phyloP scores from a whole-genome alignment of 768 basidiomycete genomes.

The Hydnomerulius pinastri region DNA sequence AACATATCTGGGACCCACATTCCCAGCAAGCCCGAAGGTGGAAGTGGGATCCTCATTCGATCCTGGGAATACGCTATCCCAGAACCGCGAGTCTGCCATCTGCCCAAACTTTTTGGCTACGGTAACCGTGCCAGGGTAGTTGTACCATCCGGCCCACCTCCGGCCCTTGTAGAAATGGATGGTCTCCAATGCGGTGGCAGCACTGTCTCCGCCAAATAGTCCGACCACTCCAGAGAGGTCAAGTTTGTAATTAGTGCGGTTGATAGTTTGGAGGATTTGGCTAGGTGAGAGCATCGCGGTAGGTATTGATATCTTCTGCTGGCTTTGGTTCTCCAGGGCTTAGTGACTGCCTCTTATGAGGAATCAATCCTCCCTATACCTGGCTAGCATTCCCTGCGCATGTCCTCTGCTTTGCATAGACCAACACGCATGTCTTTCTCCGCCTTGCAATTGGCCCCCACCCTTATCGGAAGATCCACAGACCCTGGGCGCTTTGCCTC shows the following conservation, averaged over 20 bases:
- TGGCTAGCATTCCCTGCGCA: too few relatives aligned
- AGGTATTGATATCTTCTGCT: too few relatives aligned
- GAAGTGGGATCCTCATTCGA: slow-evolving; percentile 24
- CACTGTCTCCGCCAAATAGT: slow-evolving; percentile 35
- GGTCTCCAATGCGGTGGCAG: slow-evolving; percentile 31
- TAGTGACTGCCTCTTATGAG: too few relatives aligned
- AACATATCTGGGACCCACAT: slow-evolving; percentile 63
- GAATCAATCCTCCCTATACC: too few relatives aligned
- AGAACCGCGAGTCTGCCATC: slow-evolving; percentile 26
- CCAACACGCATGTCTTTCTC: slow-evolving; percentile 1
- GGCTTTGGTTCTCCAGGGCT: too few relatives aligned
- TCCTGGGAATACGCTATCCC: slow-evolving; percentile 37
- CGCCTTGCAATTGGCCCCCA: background rate
- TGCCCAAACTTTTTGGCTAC: slow-evolving; percentile 36
- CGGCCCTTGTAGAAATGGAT: slow-evolving; percentile 34
- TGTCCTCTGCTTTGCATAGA: too few relatives aligned
- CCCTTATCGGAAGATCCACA: background rate
- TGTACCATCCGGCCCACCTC: slow-evolving; percentile 38
- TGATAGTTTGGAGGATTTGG: slow-evolving; percentile 13
- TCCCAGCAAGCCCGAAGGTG: slow-evolving; percentile 31
- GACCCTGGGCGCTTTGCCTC: background rate
- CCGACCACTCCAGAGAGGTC: slow-evolving; percentile 31
- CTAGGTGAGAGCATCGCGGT: slow-evolving; percentile 15
- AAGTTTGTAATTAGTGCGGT: slow-evolving; percentile 20
- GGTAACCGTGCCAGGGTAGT: slow-evolving; percentile 33